Evolutionary conservation across 176 grass and related monocot species (phyloP), one percentile per base, ranked within the genome.

Genomic region (Chrysopogon serrulatus): DNA sequence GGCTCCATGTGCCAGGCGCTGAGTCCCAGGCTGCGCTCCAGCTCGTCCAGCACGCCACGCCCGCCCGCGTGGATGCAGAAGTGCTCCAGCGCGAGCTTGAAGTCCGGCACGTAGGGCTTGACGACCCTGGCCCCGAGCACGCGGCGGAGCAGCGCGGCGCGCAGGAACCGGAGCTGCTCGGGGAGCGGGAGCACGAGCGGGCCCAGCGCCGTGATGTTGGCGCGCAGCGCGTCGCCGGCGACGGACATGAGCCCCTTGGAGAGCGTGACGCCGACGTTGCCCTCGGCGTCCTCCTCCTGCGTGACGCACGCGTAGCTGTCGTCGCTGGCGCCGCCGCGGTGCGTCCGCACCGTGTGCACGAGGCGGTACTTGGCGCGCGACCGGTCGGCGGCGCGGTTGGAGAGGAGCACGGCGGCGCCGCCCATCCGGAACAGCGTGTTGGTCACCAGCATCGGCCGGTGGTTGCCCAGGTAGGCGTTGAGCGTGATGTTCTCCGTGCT

Each of bases 51-150:
- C 88, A 93, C 92, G 40, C 78, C 86, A 4, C 92, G 85, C 0
- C 88, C 92, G 0, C 92, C 92, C 0, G 88, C 88, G 83, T 93
- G 92, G 86, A 93, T 88, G 86, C 92, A 93, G 56, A 93, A 93
- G 82, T 90, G 92, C 5, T 93, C 85, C 5, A 93, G 56, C 40
- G 87, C 91, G 0, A 82, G 66, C 54, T 78, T 90, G 78, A 93
- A 93, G 87, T 93, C 77, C 2, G 91, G 91, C 1, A 90, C 21
- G 85, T 93, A 90, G 0, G 77, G 31, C 30, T 85, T 85, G 62
- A 73, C 79, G 34, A 37, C n/a, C 31, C 60, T 39, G 37, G 61
- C 47, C 27, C 42, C 60, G 69, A 81, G 48, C 5, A 35, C 73
- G 62, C 73, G 83, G 26, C 40, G 35, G 72, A 54, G 65, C 26